Conservation (phyloP, 1,284 basidiomycete species). For the Cryptococcus wingfieldii region DNA sequence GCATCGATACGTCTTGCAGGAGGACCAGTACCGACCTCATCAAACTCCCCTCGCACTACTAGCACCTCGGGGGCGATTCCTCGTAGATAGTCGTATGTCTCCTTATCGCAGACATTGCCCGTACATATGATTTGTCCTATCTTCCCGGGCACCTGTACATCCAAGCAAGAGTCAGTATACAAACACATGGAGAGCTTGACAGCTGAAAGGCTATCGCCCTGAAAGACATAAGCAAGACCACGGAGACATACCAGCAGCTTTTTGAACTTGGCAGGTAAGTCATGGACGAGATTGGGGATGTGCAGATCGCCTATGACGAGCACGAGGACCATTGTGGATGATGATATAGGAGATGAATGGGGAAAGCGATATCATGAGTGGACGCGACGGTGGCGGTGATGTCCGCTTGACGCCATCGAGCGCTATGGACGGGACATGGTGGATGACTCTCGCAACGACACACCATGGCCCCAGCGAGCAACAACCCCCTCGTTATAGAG, state of each 20-base stretch:
- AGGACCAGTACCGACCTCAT: slow-evolving; percentile 62
- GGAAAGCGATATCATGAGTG: not conserved
- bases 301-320: slow-evolving; percentile 92
- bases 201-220: not conserved
- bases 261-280: slow-evolving; percentile 93
- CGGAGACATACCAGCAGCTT: slow-evolving; percentile 67
- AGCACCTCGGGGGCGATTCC: slow-evolving; percentile 94
- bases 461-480: slow-evolving; percentile 2
- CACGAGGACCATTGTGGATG: slow-evolving; percentile 66
- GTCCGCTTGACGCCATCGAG: not conserved
- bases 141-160: slow-evolving; percentile 70
- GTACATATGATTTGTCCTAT: slow-evolving; percentile 98
- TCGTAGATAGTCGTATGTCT: slow-evolving; percentile 94
- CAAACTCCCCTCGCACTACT: slow-evolving; percentile 90
- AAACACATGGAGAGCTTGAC: not conserved
- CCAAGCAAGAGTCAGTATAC: not conserved
- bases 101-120: slow-evolving; percentile 94
- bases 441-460: not conserved
- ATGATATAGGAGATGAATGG: not conserved
- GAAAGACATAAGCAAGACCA: not conserved
- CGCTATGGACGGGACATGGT: not conserved
- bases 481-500: slow-evolving; percentile 34
- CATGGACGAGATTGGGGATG: slow-evolving; percentile 79
- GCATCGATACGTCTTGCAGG: not conserved
- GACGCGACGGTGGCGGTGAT: not conserved